phyloP scores from a whole-genome alignment of 345 rosid species.

The Bruguiera parviflora region DNA sequence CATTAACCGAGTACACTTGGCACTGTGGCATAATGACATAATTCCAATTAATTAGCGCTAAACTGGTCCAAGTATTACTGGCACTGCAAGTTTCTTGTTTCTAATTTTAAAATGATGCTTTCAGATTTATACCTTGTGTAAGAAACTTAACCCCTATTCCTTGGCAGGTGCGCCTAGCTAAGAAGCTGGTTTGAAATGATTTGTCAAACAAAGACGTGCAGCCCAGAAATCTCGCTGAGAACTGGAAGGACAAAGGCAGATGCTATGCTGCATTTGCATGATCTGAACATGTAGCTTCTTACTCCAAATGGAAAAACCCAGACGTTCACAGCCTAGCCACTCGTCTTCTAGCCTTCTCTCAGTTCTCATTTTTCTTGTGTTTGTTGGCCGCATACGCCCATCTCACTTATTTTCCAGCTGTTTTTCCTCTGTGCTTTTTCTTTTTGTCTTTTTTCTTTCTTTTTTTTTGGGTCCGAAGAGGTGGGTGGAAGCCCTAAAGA shows the following conservation, averaged over 20 bases:
- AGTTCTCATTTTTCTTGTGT: conserved; percentile 8
- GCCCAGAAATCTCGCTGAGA: conserved; percentile 37
- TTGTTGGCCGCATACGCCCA: background rate
- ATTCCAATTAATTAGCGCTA: too few relatives aligned
- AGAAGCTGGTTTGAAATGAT: conserved; percentile 22
- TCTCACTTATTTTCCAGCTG: conserved; percentile 12
- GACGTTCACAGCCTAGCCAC: conserved; percentile 14
- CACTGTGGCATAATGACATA: too few relatives aligned
- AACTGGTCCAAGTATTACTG: too few relatives aligned
- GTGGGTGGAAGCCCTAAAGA: too few relatives aligned
- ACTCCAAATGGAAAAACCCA: conserved; percentile 26
- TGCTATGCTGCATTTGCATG: conserved; percentile 1
- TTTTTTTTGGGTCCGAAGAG: too few relatives aligned
- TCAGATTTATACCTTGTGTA: background rate
- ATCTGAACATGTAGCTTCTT: conserved; percentile 10
- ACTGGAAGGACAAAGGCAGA: background rate
- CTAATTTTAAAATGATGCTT: too few relatives aligned
- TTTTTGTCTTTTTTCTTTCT: too few relatives aligned
- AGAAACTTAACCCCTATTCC: too few relatives aligned
- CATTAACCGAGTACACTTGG: too few relatives aligned
- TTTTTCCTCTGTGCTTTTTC: background rate
- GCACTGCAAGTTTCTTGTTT: too few relatives aligned
- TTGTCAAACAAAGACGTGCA: conserved; percentile 13
- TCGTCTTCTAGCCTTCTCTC: conserved; percentile 18
- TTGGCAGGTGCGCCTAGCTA: background rate